phyloP scores from a whole-genome alignment of 805 yeast species.

The Metschnikowia proteae region DNA sequence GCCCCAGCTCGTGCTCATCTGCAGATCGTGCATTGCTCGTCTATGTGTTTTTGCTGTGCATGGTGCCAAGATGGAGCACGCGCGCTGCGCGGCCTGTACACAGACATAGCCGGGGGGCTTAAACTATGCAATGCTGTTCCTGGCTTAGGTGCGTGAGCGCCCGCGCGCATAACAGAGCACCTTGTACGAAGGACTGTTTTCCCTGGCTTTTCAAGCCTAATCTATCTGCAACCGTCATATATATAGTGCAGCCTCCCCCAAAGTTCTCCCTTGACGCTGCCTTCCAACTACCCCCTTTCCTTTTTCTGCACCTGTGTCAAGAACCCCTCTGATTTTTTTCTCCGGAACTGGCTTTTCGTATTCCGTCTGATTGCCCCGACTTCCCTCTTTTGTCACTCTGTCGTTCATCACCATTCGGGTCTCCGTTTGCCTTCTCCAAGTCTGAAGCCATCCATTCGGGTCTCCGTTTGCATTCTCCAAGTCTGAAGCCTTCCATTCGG shows the following conservation, averaged over 20 bases:
- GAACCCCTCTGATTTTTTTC: not conserved
- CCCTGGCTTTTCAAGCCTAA: slow-evolving; percentile 1
- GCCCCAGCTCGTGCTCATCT: not conserved
- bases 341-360: not conserved
- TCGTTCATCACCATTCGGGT: not conserved
- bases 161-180: slow-evolving; percentile 3
- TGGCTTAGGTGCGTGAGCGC: slow-evolving; percentile 3
- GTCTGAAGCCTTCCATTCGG: not conserved
- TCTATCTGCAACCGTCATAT: slow-evolving; percentile 2
- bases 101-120: not conserved
- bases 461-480: not conserved
- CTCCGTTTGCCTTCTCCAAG: too few relatives aligned
- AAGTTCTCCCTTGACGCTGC: not conserved
- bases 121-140: slow-evolving; percentile 3
- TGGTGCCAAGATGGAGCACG: slow-evolving; percentile 3
- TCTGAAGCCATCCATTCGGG: too few relatives aligned
- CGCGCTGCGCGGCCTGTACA: not conserved
- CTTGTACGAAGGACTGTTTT: slow-evolving; percentile 1
- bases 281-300: not conserved
- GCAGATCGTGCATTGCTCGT: slow-evolving; percentile 1
- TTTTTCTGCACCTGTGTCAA: not conserved
- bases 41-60: slow-evolving; percentile 5
- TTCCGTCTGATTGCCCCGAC: not conserved
- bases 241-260: slow-evolving; percentile 1
- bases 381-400: not conserved